Evolutionary conservation across 1,284 basidiomycete species (phyloP).

Genomic region (Stygiomarasmius scandens): DNA sequence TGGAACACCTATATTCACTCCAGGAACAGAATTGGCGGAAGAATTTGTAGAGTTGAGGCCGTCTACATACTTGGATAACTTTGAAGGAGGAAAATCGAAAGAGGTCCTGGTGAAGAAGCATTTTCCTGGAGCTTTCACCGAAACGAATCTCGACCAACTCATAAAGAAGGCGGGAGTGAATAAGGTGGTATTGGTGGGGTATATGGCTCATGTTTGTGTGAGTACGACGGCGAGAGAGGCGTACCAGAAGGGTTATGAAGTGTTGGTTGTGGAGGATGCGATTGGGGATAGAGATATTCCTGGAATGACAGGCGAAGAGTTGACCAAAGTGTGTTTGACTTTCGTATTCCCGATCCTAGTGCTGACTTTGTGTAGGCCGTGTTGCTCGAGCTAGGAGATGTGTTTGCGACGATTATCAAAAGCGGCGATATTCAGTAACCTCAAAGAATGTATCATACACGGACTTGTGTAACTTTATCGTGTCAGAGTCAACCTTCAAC

Average conservation of each 20-base stretch:
- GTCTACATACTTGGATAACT: no score
- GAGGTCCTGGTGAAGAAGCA: conserved; percentile 11
- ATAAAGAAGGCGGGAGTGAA: conserved; percentile 6
- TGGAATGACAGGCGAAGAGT: conserved; percentile 9
- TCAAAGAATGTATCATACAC: no score
- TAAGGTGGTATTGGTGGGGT: conserved; percentile 18
- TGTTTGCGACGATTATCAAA: conserved; percentile 12
- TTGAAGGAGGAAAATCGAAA: not conserved
- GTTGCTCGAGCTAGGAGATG: conserved; percentile 10
- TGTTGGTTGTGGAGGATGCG: conserved; percentile 11
- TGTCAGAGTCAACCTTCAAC: no score
- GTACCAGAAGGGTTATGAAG: conserved; percentile 13
- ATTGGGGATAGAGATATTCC: conserved; percentile 18
- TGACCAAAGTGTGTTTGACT: conserved; percentile 10
- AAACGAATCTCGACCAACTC: conserved; percentile 8
- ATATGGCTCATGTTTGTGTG: conserved; percentile 19
- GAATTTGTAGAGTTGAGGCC: conserved; percentile 12
- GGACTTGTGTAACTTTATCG: no score
- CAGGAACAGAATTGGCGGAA: conserved; percentile 13
- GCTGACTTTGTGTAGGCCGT: conserved; percentile 1
- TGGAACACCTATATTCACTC: conserved; percentile 17
- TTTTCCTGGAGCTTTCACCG: conserved; percentile 14
- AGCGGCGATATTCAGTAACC: conserved; percentile 12
- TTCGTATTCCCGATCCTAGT: no score
- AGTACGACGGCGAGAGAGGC: conserved; percentile 18